These are phyloP conservation scores for Phyllostachys edulis DNA, from an alignment of 176 grass and related monocot species.

Conservation along the genomic window DNA sequence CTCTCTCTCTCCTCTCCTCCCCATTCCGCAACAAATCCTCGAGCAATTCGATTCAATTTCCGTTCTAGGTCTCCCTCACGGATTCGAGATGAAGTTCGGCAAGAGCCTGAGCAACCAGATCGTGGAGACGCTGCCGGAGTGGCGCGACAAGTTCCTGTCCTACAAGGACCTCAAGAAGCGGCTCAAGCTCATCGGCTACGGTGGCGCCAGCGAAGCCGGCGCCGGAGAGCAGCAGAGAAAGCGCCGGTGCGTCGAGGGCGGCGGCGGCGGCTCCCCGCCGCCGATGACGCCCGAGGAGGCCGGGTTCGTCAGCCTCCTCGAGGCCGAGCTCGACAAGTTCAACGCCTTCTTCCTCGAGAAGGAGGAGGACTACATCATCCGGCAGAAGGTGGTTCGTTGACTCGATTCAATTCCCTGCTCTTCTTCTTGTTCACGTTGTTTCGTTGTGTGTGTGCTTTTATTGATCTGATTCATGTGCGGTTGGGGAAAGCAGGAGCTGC, in stretches of 20 bases:
- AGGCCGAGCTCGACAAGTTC: slow-evolving; percentile 85
- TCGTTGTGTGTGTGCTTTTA: neutral
- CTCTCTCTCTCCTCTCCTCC: neutral
- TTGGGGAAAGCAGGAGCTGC: slow-evolving; percentile 51
- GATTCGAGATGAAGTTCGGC: slow-evolving; percentile 79
- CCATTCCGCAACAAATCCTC: neutral
- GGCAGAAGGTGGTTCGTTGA: slow-evolving; percentile 51
- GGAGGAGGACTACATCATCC: slow-evolving; percentile 92
- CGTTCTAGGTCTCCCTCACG: neutral
- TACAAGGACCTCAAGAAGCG: slow-evolving; percentile 98
- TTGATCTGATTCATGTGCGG: neutral
- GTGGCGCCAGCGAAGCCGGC: no score
- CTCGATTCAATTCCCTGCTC: neutral
- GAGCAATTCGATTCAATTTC: neutral
- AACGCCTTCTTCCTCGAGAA: slow-evolving; percentile 77
- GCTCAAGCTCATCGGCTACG: slow-evolving; percentile 82
- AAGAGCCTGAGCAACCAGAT: slow-evolving; percentile 94
- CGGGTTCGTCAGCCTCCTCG: slow-evolving; percentile 55
- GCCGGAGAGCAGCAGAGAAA: slow-evolving; percentile 40
- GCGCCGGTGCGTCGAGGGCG: slow-evolving; percentile 14
- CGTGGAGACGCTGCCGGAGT: slow-evolving; percentile 96
- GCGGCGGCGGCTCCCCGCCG: neutral
- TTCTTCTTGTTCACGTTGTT: neutral
- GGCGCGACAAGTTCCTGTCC: slow-evolving; percentile 94
- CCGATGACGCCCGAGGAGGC: slow-evolving; percentile 47